These are phyloP conservation scores for Halteria grandinella DNA, from an alignment of 73 alveolate genomes.

Conservation along the genomic window DNA sequence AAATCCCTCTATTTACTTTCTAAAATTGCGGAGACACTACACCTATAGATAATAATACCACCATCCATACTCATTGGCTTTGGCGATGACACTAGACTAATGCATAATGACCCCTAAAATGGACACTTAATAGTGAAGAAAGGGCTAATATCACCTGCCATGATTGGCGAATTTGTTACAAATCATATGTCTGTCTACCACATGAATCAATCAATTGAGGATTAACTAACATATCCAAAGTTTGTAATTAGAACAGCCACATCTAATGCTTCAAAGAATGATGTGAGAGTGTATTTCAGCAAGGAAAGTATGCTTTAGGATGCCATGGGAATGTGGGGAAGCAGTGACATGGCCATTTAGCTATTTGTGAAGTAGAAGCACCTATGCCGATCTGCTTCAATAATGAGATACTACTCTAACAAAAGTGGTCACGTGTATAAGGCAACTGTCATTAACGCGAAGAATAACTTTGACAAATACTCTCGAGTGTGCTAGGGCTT, in stretches of 20 bases:
- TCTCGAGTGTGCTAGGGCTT: constrained; percentile 5
- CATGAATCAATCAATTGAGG: constrained; percentile 4
- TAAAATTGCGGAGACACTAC: constrained; percentile 18
- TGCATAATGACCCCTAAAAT: constrained; percentile 48
- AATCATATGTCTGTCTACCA: constrained; percentile 8
- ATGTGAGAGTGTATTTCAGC: constrained; percentile 6
- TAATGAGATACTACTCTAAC: constrained; percentile 35
- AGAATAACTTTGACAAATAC: constrained; percentile 14
- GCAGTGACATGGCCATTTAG: constrained; percentile 38
- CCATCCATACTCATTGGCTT: constrained; percentile 37
- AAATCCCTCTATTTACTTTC: constrained; percentile 14
- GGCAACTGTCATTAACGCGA: constrained; percentile 2
- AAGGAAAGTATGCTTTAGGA: constrained; percentile 5
- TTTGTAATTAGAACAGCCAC: constrained; percentile 19
- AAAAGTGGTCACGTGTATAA: constrained; percentile 34
- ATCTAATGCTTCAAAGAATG: constrained; percentile 15
- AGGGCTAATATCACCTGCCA: constrained; percentile 32
- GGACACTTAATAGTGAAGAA: constrained; percentile 22
- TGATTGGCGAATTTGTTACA: neutral
- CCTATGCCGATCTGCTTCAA: constrained; percentile 36
- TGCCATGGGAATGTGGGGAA: constrained; percentile 30
- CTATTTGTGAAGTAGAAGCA: constrained; percentile 24
- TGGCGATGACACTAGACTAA: constrained; percentile 45
- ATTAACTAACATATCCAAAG: constrained; percentile 22
- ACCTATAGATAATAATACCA: constrained; percentile 19